Evolutionary conservation across 2,329 filamentous ascomycete species (phyloP).

Genomic region (Cyanodermella asteris): DNA sequence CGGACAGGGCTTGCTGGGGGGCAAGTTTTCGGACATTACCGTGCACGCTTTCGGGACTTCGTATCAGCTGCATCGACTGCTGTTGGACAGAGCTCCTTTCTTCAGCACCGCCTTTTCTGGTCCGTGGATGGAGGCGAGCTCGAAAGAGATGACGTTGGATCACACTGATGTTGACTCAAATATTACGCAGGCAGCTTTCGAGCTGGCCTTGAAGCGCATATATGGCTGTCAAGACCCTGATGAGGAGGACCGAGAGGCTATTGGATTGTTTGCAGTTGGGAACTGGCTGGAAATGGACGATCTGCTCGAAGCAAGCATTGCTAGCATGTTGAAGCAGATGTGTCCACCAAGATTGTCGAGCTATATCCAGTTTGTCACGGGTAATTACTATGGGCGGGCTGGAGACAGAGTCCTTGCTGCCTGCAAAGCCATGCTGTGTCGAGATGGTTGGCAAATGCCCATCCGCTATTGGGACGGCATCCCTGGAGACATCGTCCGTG

Average conservation of each 20-base stretch:
- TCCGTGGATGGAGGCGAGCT: constrained; percentile 32
- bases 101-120: constrained; percentile 31
- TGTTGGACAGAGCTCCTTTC: constrained; percentile 33
- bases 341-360: constrained; percentile 24
- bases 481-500: constrained; percentile 33
- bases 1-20: constrained; percentile 27
- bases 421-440: constrained; percentile 35
- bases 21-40: constrained; percentile 31
- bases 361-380: constrained; percentile 30
- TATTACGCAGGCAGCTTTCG: constrained; percentile 31
- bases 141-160: constrained; percentile 28
- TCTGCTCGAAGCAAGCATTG: constrained; percentile 29
- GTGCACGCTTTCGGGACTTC: constrained; percentile 28
- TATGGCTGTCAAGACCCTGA: constrained; percentile 27
- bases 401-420: constrained; percentile 33
- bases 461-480: constrained; percentile 31
- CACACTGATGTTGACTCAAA: constrained; percentile 31
- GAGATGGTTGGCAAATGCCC: constrained; percentile 35
- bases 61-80: constrained; percentile 31
- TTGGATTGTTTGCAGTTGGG: constrained; percentile 32
- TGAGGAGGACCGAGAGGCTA: constrained; percentile 30
- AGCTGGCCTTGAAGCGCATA: constrained; percentile 30
- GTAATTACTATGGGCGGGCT: constrained; percentile 32
- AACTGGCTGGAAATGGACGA: constrained; percentile 38
- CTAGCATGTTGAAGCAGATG: constrained; percentile 33